A percentile compares a stretch with the other conserved stretches of the same genome.
Evolutionary conservation across 352 stramenopile genomes (phyloP).

Genomic region (Discostella stelligera): DNA sequence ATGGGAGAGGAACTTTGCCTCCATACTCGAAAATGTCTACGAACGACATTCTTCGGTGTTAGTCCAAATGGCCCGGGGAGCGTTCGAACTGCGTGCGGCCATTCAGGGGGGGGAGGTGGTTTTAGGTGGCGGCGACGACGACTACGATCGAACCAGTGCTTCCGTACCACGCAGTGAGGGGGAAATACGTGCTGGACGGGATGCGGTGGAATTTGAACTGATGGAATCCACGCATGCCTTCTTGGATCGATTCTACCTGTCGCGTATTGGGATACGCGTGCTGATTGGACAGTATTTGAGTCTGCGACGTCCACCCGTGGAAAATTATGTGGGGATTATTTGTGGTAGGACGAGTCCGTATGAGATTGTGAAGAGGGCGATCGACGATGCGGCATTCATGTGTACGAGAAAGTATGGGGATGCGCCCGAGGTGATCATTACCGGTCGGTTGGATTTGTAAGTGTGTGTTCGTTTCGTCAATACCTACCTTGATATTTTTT

Average conservation of each 20-base stretch:
- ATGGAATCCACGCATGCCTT: constrained; percentile 95
- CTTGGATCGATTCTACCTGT: constrained; percentile 99
- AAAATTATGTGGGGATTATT: constrained; percentile 89
- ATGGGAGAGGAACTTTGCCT: constrained; percentile 90
- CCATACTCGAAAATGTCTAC: constrained; percentile 96
- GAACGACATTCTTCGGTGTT: constrained; percentile 95
- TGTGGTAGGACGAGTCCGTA: constrained; percentile 94
- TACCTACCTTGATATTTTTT: neutral
- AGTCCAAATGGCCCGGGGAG: constrained; percentile 98
- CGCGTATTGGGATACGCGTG: constrained; percentile 98
- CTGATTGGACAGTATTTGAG: constrained; percentile 99
- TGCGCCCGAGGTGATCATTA: constrained; percentile 97
- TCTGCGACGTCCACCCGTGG: constrained; percentile 75
- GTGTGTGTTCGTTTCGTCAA: constrained; percentile 17
- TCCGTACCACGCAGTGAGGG: constrained; percentile 12
- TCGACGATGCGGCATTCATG: constrained; percentile 98
- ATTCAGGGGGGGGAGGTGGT: constrained; percentile 43
- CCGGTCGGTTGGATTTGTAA: constrained; percentile 93
- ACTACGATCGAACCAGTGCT: constrained; percentile 14
- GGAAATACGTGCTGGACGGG: constrained; percentile 18
- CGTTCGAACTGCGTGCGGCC: constrained; percentile 92
- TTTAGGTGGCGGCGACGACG: constrained; percentile 12
- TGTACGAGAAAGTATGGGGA: constrained; percentile 99
- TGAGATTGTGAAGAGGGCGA: constrained; percentile 93
- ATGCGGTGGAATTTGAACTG: constrained; percentile 80